Evolutionary conservation across 306 rosid genomes (phyloP).

Genomic region (Inga oerstediana): DNA sequence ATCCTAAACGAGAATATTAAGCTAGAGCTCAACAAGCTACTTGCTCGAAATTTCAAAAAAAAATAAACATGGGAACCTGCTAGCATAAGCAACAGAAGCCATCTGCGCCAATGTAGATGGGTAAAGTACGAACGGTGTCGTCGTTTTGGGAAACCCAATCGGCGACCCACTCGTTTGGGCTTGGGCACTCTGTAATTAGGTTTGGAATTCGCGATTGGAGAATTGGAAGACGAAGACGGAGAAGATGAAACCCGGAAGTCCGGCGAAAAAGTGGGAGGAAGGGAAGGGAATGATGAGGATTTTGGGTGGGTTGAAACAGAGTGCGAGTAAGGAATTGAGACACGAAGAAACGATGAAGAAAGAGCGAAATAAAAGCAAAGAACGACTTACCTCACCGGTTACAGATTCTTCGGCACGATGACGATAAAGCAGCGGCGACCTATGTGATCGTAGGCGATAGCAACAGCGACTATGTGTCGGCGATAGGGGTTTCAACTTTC

Average conservation of each 20-base stretch:
- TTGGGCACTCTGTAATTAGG: conserved; percentile 60
- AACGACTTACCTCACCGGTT: no score
- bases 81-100: conserved; percentile 84
- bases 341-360: no score
- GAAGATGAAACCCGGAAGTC: conserved; percentile 36
- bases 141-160: conserved; percentile 83
- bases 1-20: neutral
- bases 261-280: conserved; percentile 31
- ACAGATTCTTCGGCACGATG: no score
- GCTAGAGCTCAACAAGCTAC: neutral
- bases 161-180: conserved; percentile 73
- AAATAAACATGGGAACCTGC: conserved; percentile 49
- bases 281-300: no score
- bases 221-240: conserved; percentile 24
- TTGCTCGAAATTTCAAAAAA: neutral
- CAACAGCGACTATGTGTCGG: no score
- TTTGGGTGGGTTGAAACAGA: no score
- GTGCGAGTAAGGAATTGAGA: no score
- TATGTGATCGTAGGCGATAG: no score
- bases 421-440: no score
- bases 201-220: conserved; percentile 31
- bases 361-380: no score
- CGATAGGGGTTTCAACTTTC: no score
- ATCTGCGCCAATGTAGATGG: conserved; percentile 69
- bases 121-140: conserved; percentile 72